Conservation (phyloP, 306 rosid genomes). For the Gleditsia sinensis region DNA sequence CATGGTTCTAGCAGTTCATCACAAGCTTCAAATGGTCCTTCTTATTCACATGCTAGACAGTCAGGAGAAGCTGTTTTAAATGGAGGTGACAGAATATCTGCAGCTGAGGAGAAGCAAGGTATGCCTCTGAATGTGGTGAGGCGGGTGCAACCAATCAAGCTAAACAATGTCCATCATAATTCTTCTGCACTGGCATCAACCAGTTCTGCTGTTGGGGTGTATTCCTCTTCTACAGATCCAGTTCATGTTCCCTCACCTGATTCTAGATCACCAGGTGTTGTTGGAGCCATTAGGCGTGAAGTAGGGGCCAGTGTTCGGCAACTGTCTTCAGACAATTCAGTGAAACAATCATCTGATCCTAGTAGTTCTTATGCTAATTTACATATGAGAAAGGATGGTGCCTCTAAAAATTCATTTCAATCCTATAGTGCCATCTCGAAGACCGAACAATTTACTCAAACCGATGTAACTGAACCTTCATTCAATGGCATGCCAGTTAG, state of each 20-base stretch:
- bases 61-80: slow-evolving; percentile 45
- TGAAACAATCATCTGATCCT: slow-evolving; percentile 54
- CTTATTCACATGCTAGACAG: slow-evolving; percentile 53
- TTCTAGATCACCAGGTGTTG: slow-evolving; percentile 78
- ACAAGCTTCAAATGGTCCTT: slow-evolving; percentile 49
- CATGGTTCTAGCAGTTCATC: slow-evolving; percentile 51
- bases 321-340: slow-evolving; percentile 62
- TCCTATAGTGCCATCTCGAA: slow-evolving; percentile 58
- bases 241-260: slow-evolving; percentile 99
- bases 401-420: slow-evolving; percentile 63
- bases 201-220: slow-evolving; percentile 80
- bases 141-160: slow-evolving; percentile 52
- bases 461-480: slow-evolving; percentile 56
- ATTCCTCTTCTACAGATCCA: slow-evolving; percentile 95
- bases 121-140: slow-evolving; percentile 41
- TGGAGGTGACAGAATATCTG: slow-evolving; percentile 45
- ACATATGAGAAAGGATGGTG: slow-evolving; percentile 54
- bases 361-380: slow-evolving; percentile 57
- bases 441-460: slow-evolving; percentile 54
- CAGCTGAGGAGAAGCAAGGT: slow-evolving; percentile 54
- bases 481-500: slow-evolving; percentile 51
- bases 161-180: slow-evolving; percentile 45
- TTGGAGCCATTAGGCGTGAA: slow-evolving; percentile 95
- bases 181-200: slow-evolving; percentile 52
- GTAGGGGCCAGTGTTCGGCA: slow-evolving; percentile 89